phyloP scores from a whole-genome alignment of 2,329 filamentous ascomycete species.

The Apiospora hydei region DNA sequence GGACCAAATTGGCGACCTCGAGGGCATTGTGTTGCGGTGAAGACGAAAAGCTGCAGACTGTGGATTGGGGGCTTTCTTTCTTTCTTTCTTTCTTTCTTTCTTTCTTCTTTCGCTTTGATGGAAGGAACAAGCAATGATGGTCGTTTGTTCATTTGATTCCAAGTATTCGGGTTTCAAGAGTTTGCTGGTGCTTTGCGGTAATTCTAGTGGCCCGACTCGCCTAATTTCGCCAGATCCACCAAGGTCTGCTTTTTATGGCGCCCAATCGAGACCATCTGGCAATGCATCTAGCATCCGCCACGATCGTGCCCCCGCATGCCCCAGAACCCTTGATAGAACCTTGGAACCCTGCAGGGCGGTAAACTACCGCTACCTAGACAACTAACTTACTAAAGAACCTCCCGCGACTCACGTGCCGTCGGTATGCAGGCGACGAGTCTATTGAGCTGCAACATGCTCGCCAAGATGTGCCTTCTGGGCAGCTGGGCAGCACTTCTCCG shows the following conservation, averaged over 20 bases:
- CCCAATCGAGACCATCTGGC: neutral
- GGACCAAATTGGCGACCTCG: neutral
- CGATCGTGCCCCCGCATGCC: neutral
- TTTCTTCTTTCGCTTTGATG: too few relatives aligned
- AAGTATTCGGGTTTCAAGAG: neutral
- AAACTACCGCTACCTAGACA: too few relatives aligned
- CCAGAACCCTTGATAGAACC: neutral
- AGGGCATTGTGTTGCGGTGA: neutral
- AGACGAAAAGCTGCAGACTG: neutral
- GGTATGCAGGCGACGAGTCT: neutral
- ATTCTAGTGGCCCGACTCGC: neutral
- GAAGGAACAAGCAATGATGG: neutral
- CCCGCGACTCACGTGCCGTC: neutral
- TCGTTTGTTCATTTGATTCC: neutral
- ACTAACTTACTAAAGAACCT: too few relatives aligned
- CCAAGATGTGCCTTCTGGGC: neutral
- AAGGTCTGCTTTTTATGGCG: neutral
- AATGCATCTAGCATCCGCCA: neutral
- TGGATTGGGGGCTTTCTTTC: neutral
- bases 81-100: neutral
- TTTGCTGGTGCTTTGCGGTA: neutral
- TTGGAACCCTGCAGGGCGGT: neutral
- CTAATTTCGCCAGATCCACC: neutral
- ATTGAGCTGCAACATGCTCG: neutral
- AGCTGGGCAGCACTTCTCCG: neutral